Percentiles rank a stretch among this genome's conserved stretches.
Conservation (phyloP, 169 alveolate genomes). For the Cryptosporidium bovis region DNA sequence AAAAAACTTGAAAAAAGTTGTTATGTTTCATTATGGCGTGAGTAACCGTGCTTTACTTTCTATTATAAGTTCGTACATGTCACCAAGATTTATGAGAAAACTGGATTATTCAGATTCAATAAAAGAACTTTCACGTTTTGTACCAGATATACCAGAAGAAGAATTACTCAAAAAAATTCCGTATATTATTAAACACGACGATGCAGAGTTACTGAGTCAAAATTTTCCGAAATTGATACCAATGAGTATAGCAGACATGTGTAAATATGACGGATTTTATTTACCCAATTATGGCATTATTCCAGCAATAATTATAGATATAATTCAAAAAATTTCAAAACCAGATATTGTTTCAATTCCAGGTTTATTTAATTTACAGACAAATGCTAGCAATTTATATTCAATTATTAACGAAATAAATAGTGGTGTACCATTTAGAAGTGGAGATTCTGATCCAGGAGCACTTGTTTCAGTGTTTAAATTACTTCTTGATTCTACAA, state of each 20-base stretch:
- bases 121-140: slow-evolving; percentile 46
- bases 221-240: slow-evolving; percentile 31
- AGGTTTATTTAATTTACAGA: slow-evolving; percentile 19
- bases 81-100: slow-evolving; percentile 70
- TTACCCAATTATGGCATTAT: slow-evolving; percentile 51
- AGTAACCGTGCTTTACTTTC: slow-evolving; percentile 64
- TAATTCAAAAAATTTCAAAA: slow-evolving; percentile 42
- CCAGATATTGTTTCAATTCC: slow-evolving; percentile 53
- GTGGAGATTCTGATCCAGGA: slow-evolving; percentile 45
- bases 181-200: slow-evolving; percentile 60
- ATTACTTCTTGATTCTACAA: slow-evolving; percentile 28
- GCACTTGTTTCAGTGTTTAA: slow-evolving; percentile 58
- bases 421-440: slow-evolving; percentile 71
- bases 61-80: slow-evolving; percentile 64
- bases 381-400: slow-evolving; percentile 25
- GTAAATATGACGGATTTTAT: slow-evolving; percentile 30
- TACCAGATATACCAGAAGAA: slow-evolving; percentile 54
- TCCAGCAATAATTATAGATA: slow-evolving; percentile 64
- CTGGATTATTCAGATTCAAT: slow-evolving; percentile 70
- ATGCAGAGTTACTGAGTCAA: slow-evolving; percentile 53
- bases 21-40: slow-evolving; percentile 72
- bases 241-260: slow-evolving; percentile 22
- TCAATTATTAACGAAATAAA: slow-evolving; percentile 42
- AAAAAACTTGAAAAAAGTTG: slow-evolving; percentile 62
- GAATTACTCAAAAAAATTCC: slow-evolving; percentile 37